Conservation (phyloP, 2,329 filamentous ascomycete genomes). For the Chalaropsis ovoidea region DNA sequence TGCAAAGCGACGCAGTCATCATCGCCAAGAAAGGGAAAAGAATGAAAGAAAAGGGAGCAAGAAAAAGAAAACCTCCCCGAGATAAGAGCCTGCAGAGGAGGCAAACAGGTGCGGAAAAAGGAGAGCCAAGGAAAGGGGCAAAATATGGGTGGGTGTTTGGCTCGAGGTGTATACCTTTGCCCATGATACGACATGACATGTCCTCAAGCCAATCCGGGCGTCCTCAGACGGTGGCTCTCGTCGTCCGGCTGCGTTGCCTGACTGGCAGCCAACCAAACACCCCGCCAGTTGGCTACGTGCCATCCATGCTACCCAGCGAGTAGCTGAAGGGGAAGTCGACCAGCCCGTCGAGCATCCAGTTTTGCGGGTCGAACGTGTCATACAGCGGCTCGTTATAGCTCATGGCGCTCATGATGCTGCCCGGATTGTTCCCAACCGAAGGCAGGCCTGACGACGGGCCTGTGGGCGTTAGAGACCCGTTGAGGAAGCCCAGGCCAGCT, state of each 20-base stretch:
- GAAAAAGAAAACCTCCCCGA: not conserved
- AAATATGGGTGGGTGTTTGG: not conserved
- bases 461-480: conserved; percentile 45
- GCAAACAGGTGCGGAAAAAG: not conserved
- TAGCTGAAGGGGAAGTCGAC: conserved; percentile 68
- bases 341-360: conserved; percentile 85
- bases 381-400: conserved; percentile 59
- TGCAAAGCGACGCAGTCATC: not conserved
- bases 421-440: conserved; percentile 31
- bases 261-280: no score
- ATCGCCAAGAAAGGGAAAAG: not conserved
- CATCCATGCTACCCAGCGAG: conserved; percentile 34
- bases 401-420: conserved; percentile 41
- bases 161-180: not conserved
- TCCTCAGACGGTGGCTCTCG: not conserved
- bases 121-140: not conserved
- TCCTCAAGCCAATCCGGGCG: not conserved
- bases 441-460: conserved; percentile 35
- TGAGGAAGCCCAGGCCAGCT: conserved; percentile 40
- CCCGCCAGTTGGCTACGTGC: not conserved
- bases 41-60: not conserved
- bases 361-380: conserved; percentile 83
- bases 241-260: not conserved
- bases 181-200: not conserved
- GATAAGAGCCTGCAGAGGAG: not conserved